These are phyloP conservation scores for Cryptococcus maquisensis DNA, from an alignment of 1,284 basidiomycete genomes.

Conservation along the genomic window DNA sequence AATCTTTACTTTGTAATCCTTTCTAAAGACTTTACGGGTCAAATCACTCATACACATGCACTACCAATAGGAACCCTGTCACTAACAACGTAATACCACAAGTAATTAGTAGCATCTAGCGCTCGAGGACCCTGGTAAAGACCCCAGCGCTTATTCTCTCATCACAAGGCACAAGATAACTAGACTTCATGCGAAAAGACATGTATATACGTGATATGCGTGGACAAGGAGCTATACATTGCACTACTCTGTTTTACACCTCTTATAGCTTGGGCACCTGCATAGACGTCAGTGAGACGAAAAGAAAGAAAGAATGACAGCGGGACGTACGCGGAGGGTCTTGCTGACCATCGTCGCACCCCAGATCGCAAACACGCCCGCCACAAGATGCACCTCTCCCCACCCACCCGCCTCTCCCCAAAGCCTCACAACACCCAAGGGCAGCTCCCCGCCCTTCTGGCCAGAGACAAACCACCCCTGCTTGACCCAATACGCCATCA, in stretches of 20 bases:
- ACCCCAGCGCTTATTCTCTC: too few relatives aligned
- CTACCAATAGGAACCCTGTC: too few relatives aligned
- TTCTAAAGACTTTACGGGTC: too few relatives aligned
- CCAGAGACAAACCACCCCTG: constrained; percentile 68
- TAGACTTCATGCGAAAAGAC: background rate
- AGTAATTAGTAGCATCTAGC: too few relatives aligned
- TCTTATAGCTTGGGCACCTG: constrained; percentile 14
- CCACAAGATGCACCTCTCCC: constrained; percentile 74
- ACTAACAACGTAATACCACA: too few relatives aligned
- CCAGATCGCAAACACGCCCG: constrained; percentile 71
- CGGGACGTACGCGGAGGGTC: constrained; percentile 65
- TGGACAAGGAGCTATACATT: too few relatives aligned
- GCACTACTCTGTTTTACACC: background rate
- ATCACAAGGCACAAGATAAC: too few relatives aligned
- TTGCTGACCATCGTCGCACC: constrained; percentile 94
- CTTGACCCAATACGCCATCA: constrained; percentile 77
- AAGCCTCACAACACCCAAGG: constrained; percentile 65
- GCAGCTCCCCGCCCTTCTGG: constrained; percentile 51
- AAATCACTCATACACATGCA: too few relatives aligned
- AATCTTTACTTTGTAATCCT: too few relatives aligned
- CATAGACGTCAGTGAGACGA: background rate
- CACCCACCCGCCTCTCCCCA: constrained; percentile 68
- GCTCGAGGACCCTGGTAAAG: too few relatives aligned
- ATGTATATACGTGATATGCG: background rate
- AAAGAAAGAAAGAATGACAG: background rate